Evolutionary conservation across 2,329 filamentous ascomycete species (phyloP), one percentile per base, ranked within the genome.

Genomic region (Neurospora crassa): DNA sequence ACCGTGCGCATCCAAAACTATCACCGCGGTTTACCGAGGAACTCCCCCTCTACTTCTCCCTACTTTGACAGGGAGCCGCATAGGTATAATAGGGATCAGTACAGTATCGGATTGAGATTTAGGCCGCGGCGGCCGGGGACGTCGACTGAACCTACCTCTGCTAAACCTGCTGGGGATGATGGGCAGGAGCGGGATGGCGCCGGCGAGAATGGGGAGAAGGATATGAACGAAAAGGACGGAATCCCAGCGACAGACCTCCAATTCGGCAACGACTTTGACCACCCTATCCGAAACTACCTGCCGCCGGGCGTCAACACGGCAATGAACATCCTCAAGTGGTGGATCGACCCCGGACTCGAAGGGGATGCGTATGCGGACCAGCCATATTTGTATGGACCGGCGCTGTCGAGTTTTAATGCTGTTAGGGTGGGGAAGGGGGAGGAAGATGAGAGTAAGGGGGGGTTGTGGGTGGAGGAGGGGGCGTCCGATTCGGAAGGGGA

Each of bases 241-340:
- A 89, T 97, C 71, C 84, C 85, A 3, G 93, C 89, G 67, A 81
- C 87, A 37, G 90, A 96, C 73, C 84, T 99, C 2, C 89, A 97
- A 70, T 97, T 97, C 76, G 96, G 95, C 59, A 98, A 98, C 80
- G 94, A 97, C 83, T 97, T 98, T 79, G 94, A 97, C 78, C 88
- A 92, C 69, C 93, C 96, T 0, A 96, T 99, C 76, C 88, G 93
- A 40, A 91, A 97, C 78, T 88, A 90, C 18, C 84, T 99, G 1
- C 95, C 96, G 0, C 92, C 93, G 0, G 94, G 95, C 0, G 97
- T 97, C 81, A 89, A 89, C 78, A 91, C 92, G 11, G 94, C 94
- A 0, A 89, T 97, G 81, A 90, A 89, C 69, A 90, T 97, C 63
- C 92, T 97, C 40, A 92, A 92, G 76, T 96, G 92, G 91, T 92